Conservation (phyloP, 192 early-diverging fungal species). For the Dissophora globulifera region DNA sequence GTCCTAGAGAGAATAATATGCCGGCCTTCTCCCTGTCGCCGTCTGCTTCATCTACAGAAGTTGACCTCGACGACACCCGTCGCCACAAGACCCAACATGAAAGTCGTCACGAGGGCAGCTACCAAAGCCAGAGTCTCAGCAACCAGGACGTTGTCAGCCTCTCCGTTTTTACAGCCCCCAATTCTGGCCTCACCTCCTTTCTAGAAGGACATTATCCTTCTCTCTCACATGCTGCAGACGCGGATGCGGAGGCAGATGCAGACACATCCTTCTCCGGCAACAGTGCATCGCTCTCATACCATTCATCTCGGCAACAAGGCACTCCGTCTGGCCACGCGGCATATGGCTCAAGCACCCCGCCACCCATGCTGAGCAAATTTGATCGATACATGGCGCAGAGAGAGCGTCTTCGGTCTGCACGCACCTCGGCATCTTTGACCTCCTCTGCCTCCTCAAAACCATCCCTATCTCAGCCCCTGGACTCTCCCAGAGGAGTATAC, state of each 20-base stretch:
- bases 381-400: constrained; percentile 39
- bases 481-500: too few species aligned
- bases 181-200: too few species aligned
- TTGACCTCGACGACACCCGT: too few species aligned
- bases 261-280: too few species aligned
- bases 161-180: too few species aligned
- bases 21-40: constrained; percentile 20
- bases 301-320: too few species aligned
- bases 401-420: constrained; percentile 13
- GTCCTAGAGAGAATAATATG: background rate
- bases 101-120: constrained; percentile 4
- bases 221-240: background rate
- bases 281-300: too few species aligned
- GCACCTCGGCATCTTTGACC: background rate
- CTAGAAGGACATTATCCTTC: too few species aligned
- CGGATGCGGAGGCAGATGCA: constrained; percentile 7
- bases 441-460: constrained; percentile 4
- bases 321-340: background rate
- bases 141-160: too few species aligned
- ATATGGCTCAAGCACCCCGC: background rate
- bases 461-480: too few species aligned
- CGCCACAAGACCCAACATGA: background rate
- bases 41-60: background rate
- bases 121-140: too few species aligned
- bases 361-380: constrained; percentile 24